Conservation (phyloP, 768 basidiomycete genomes). For the Tylopilus sp. region DNA sequence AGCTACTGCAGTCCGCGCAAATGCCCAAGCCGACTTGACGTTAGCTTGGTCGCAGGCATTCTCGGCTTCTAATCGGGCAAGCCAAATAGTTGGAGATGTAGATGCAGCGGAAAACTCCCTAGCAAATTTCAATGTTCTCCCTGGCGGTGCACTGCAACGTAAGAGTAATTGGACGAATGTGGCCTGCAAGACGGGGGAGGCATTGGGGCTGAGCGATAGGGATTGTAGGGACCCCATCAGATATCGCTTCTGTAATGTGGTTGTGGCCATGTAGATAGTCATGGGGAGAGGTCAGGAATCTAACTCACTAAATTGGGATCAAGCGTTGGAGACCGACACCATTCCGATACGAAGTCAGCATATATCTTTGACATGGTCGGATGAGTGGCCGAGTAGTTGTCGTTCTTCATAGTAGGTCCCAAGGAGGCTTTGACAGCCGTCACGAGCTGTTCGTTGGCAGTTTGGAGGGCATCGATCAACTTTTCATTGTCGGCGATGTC, state of each 20-base stretch:
- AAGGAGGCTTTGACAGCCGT: slow-evolving; percentile 28
- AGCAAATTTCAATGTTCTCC: slow-evolving; percentile 38
- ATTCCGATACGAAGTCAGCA: slow-evolving; percentile 44
- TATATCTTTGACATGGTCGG: slow-evolving; percentile 36
- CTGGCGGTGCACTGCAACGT: slow-evolving; percentile 20
- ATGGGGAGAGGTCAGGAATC: not conserved
- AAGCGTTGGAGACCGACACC: slow-evolving; percentile 38
- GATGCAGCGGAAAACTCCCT: slow-evolving; percentile 45
- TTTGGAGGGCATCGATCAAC: slow-evolving; percentile 29
- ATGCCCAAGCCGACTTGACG: slow-evolving; percentile 38
- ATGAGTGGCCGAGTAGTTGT: slow-evolving; percentile 17
- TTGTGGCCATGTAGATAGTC: not conserved
- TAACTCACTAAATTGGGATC: slow-evolving; percentile 31
- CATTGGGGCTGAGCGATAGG: slow-evolving; percentile 24
- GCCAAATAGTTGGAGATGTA: slow-evolving; percentile 46
- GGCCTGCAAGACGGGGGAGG: slow-evolving; percentile 32
- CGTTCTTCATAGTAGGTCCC: slow-evolving; percentile 8
- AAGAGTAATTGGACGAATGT: slow-evolving; percentile 37
- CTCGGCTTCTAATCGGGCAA: slow-evolving; percentile 49
- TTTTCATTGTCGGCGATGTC: slow-evolving; percentile 16
- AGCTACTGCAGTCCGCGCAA: slow-evolving; percentile 40
- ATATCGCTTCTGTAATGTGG: slow-evolving; percentile 47
- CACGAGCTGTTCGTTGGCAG: slow-evolving; percentile 30
- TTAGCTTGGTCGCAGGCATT: slow-evolving; percentile 22
- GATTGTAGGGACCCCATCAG: slow-evolving; percentile 44